Evolutionary conservation across 768 basidiomycete genomes (phyloP).

Genomic region (Amanita fuliginea): DNA sequence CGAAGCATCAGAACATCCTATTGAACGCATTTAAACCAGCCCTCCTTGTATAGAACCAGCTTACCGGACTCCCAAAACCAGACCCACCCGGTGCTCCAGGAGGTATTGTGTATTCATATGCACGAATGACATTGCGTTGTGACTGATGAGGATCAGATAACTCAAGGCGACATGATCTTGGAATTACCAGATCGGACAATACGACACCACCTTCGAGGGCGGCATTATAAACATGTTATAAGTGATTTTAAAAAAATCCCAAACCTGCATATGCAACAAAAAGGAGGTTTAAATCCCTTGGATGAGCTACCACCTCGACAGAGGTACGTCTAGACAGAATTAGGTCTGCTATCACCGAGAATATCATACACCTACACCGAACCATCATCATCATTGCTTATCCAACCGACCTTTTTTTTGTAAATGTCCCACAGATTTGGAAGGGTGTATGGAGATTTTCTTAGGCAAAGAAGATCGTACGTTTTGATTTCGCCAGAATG

Average conservation of each 20-base stretch:
- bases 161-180: not conserved
- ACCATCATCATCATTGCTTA: conserved; percentile 20
- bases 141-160: conserved; percentile 17
- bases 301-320: conserved; percentile 56
- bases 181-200: conserved; percentile 44
- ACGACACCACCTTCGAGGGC: conserved; percentile 42
- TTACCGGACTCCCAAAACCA: conserved; percentile 46
- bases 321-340: conserved; percentile 29
- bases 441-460: conserved; percentile 54
- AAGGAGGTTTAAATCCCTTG: conserved; percentile 59
- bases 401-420: conserved; percentile 40
- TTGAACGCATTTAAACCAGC: not conserved
- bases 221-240: not conserved
- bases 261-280: conserved; percentile 69
- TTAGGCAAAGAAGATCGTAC: conserved; percentile 63
- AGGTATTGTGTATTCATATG: conserved; percentile 59
- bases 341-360: not conserved
- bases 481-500: conserved; percentile 53
- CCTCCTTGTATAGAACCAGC: conserved; percentile 7
- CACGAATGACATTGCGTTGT: conserved; percentile 40
- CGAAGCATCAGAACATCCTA: conserved; percentile 66
- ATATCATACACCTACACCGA: conserved; percentile 19
- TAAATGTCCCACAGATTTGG: conserved; percentile 72
- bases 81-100: conserved; percentile 78
- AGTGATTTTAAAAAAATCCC: conserved; percentile 6